phyloP scores from a whole-genome alignment of 2,329 filamentous ascomycete genomes.

The Colletotrichum cereale region DNA sequence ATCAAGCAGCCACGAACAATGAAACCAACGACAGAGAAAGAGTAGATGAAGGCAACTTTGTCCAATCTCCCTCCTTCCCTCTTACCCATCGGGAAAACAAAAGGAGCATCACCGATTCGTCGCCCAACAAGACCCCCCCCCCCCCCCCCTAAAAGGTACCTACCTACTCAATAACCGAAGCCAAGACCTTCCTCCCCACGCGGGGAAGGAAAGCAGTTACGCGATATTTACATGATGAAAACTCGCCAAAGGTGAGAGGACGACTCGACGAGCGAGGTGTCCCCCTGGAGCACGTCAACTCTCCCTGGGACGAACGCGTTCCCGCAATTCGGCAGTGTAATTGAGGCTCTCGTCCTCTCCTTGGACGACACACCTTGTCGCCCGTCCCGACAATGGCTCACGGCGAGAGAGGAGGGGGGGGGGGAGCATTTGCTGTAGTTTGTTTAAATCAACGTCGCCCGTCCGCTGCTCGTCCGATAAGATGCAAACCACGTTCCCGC shows the following conservation, averaged over 20 bases:
- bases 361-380: slow-evolving; percentile 22
- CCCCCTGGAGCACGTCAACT: slow-evolving; percentile 13
- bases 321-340: slow-evolving; percentile 9
- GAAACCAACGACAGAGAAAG: not conserved
- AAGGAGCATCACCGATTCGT: slow-evolving; percentile 11
- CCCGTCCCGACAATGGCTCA: not conserved
- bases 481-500: not conserved
- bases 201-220: slow-evolving; percentile 30
- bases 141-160: no score
- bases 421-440: no score
- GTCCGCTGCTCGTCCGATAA: not conserved
- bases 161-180: not conserved
- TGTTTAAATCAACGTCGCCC: slow-evolving; percentile 19
- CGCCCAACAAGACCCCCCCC: not conserved
- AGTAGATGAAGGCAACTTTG: not conserved
- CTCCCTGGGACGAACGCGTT: slow-evolving; percentile 4
- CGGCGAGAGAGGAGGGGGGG: not conserved
- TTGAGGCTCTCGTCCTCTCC: slow-evolving; percentile 30
- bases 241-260: slow-evolving; percentile 8
- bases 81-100: not conserved
- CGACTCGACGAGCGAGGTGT: not conserved
- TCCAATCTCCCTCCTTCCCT: not conserved
- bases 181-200: slow-evolving; percentile 23
- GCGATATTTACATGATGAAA: slow-evolving; percentile 40
- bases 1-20: not conserved